These are phyloP conservation scores for Aspergillus floridensis DNA, from an alignment of 2,329 filamentous ascomycete species.

Conservation along the genomic window DNA sequence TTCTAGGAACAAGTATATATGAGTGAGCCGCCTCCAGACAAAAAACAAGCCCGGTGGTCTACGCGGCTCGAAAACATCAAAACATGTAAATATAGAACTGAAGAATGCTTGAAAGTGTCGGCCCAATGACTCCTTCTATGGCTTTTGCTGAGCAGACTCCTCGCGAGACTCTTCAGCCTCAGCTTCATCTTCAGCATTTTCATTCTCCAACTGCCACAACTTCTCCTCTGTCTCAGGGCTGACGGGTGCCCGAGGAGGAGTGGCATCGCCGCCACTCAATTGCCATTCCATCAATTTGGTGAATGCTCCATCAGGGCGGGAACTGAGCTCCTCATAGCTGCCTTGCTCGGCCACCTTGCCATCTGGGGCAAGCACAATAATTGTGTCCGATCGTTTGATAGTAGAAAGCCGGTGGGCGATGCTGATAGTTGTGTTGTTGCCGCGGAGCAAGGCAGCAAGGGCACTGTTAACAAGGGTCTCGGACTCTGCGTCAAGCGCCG, in stretches of 20 bases:
- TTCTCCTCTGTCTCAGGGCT: slow-evolving; percentile 49
- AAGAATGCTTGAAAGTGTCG: neutral
- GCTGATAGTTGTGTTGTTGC: slow-evolving; percentile 93
- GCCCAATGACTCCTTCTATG: neutral
- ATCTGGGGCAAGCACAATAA: slow-evolving; percentile 84
- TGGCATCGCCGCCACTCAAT: slow-evolving; percentile 74
- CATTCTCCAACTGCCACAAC: slow-evolving; percentile 47
- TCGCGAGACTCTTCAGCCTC: slow-evolving; percentile 19
- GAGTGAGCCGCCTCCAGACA: neutral
- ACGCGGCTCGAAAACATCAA: slow-evolving; percentile 8
- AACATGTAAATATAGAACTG: slow-evolving; percentile 5
- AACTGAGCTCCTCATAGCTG: slow-evolving; percentile 72
- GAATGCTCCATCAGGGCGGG: slow-evolving; percentile 76
- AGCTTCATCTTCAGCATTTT: slow-evolving; percentile 36
- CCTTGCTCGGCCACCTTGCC: slow-evolving; percentile 90
- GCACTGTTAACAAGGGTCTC: slow-evolving; percentile 96
- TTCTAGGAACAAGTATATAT: slow-evolving; percentile 7
- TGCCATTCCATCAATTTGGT: slow-evolving; percentile 99
- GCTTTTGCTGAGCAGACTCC: slow-evolving; percentile 7
- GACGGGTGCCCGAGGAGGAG: slow-evolving; percentile 25
- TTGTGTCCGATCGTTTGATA: slow-evolving; percentile 91
- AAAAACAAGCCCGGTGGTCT: slow-evolving; percentile 3
- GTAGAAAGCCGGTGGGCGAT: slow-evolving; percentile 95
- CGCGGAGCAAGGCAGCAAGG: slow-evolving; percentile 72
- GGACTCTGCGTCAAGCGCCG: slow-evolving; percentile 90